Base-by-base conservation (phyloP, 176 grass and related monocot genomes). In the Zoysia japonica region DNA sequence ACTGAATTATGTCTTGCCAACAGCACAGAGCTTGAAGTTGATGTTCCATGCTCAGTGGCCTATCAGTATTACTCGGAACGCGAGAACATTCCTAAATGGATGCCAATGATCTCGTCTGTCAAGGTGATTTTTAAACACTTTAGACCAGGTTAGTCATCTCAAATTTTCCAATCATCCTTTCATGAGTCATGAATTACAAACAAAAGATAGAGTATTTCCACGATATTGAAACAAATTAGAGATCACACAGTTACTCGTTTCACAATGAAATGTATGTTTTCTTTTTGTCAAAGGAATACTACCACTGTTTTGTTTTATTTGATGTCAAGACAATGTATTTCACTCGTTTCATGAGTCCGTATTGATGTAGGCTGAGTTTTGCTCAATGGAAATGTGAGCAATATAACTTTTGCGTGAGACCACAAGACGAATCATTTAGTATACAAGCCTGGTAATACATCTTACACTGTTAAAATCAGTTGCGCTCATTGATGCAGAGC, bases 21-120 rank as follows among this genome's bases (percentile, higher is more conserved):
- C 79, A 98, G 92, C 10, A 68, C 88, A 61, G 88, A 99, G 79
- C 77, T 99, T 87, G 88, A 95, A 86, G 86, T 99, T 47, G 88
- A 89, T 53, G 90, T 99, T 78, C 92, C 96, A 72, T 93, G 92
- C 85, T 93, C 96, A 49, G 81, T 95, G 74, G 92, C 92, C 13
- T 95, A 93, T 65, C 86, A 95, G 35, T 95, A 88, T 88, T 99
- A 99, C 79, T 99, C 82, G 40, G 90, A 99, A 67, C 28, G 28
- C 28, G 28, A 28, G 28, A 28, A 28, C 28, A 28, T 28, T 28
- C 28, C 28, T 28, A 28, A 28, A 28, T 28, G 28, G 28, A 28
- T 28, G 28, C 28, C 28, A 28, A 28, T 28, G 28, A 28, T 28
- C 55, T 95, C 96, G 16, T 89, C 90, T 45, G 96, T 99, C 79